These are phyloP conservation scores for Azolla pinnata DNA, from an alignment of 75 land plant genomes.

Conservation along the genomic window DNA sequence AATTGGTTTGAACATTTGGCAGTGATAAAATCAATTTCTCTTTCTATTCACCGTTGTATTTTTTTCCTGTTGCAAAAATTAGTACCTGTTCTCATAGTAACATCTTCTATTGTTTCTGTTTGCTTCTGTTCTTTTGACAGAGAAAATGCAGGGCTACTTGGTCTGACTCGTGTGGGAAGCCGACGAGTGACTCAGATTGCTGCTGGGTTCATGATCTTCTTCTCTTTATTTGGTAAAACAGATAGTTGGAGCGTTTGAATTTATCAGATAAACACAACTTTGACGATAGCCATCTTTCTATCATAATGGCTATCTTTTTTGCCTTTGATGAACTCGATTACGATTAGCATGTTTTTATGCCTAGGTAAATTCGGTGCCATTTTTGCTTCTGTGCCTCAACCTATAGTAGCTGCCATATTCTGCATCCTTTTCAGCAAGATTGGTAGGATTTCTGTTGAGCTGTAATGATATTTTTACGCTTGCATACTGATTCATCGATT, in stretches of 20 bases:
- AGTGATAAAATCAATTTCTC: too few relatives aligned
- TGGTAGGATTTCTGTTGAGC: slow-evolving; percentile 33
- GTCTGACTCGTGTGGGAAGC: slow-evolving; percentile 80
- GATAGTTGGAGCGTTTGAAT: neutral
- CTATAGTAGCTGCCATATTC: slow-evolving; percentile 62
- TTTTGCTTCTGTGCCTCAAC: slow-evolving; percentile 80
- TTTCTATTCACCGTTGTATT: too few relatives aligned
- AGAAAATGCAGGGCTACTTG: slow-evolving; percentile 92
- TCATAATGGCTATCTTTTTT: too few relatives aligned
- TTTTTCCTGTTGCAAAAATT: too few relatives aligned
- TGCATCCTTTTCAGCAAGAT: slow-evolving; percentile 69
- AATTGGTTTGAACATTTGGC: too few relatives aligned
- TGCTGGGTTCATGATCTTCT: slow-evolving; percentile 82
- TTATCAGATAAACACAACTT: neutral
- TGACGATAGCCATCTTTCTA: neutral
- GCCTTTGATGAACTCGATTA: neutral
- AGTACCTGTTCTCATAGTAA: too few relatives aligned
- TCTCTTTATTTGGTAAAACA: slow-evolving; percentile 56
- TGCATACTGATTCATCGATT: neutral
- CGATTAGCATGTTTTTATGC: neutral
- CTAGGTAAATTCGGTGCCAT: slow-evolving; percentile 92
- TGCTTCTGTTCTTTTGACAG: too few relatives aligned
- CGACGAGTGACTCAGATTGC: slow-evolving; percentile 76
- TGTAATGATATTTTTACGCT: neutral
- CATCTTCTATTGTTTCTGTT: too few relatives aligned